Percentiles rank a stretch among this genome's conserved stretches.
These are phyloP conservation scores for Penicillium steckii DNA, from an alignment of 495 filamentous ascomycete species.

Conservation along the genomic window DNA sequence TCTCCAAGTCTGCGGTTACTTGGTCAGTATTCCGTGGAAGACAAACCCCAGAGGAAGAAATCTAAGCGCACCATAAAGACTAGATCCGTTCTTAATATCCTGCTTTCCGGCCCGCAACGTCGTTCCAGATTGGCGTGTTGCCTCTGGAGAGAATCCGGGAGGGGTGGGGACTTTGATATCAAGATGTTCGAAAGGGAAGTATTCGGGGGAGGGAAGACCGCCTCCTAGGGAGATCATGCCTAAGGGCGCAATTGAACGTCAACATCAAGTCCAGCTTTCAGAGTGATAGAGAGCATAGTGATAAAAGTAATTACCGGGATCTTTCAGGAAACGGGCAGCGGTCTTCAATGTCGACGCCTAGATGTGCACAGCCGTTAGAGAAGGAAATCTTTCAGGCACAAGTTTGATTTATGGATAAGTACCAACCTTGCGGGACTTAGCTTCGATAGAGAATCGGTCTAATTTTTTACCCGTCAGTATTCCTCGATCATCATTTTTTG, in stretches of 20 bases:
- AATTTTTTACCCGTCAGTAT: neutral
- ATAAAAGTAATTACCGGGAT: slow-evolving; percentile 49
- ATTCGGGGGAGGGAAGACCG: slow-evolving; percentile 81
- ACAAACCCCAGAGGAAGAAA: neutral
- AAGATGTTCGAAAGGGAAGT: slow-evolving; percentile 80
- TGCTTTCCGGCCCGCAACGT: slow-evolving; percentile 73
- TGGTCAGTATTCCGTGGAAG: neutral
- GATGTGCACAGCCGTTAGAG: neutral
- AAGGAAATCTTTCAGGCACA: neutral
- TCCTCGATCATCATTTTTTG: neutral
- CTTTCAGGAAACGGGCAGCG: slow-evolving; percentile 72
- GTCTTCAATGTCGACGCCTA: slow-evolving; percentile 69
- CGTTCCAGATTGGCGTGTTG: slow-evolving; percentile 51
- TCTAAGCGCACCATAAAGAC: slow-evolving; percentile 52
- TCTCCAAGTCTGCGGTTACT: slow-evolving; percentile 60
- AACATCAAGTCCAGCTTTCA: neutral
- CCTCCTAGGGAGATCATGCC: slow-evolving; percentile 86
- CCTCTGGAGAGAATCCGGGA: slow-evolving; percentile 68
- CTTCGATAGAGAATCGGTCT: slow-evolving; percentile 41
- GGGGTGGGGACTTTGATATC: slow-evolving; percentile 64
- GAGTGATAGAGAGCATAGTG: neutral
- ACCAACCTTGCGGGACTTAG: slow-evolving; percentile 40
- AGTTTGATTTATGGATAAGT: neutral
- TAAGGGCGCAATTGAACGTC: slow-evolving; percentile 7
- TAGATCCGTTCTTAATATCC: slow-evolving; percentile 66